Percentiles rank a stretch among this genome's conserved stretches.
phyloP scores from a whole-genome alignment of 1,284 basidiomycete species.

The Jaminaea rosea region DNA sequence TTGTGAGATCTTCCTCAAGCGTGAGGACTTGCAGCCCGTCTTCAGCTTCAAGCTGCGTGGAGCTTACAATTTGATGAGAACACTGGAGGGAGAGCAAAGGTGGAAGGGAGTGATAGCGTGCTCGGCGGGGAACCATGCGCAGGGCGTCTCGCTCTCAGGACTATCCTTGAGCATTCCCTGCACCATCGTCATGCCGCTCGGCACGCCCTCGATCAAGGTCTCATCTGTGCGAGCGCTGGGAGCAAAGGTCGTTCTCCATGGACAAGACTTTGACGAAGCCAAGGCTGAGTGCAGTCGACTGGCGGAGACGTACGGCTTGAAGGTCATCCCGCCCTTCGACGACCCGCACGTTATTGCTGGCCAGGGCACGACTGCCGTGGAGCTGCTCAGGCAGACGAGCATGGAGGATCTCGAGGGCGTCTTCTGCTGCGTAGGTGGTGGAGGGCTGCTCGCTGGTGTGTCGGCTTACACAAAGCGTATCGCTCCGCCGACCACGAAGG shows the following conservation, averaged over 20 bases:
- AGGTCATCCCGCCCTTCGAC: constrained; percentile 94
- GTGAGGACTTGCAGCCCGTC: constrained; percentile 89
- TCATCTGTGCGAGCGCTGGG: constrained; percentile 84
- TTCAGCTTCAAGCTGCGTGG: constrained; percentile 92
- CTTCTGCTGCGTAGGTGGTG: constrained; percentile 85
- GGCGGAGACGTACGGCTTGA: constrained; percentile 64
- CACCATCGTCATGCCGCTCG: constrained; percentile 95
- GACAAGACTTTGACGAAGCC: constrained; percentile 88
- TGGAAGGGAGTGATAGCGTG: constrained; percentile 98
- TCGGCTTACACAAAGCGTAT: constrained; percentile 88
- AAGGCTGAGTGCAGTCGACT: constrained; percentile 87
- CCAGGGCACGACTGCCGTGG: constrained; percentile 89
- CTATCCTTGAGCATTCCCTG: constrained; percentile 77
- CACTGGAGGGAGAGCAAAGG: constrained; percentile 73
- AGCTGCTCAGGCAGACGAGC: constrained; percentile 55
- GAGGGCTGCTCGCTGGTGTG: constrained; percentile 81
- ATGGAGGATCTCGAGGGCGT: constrained; percentile 62
- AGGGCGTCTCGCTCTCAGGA: constrained; percentile 92
- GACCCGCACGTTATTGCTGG: constrained; percentile 94
- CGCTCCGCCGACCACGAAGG: constrained; percentile 70
- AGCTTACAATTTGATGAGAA: constrained; percentile 98
- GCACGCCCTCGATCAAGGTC: constrained; percentile 92
- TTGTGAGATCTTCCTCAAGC: constrained; percentile 88
- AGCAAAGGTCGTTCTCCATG: constrained; percentile 86
- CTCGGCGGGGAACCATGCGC: constrained; percentile 96